A percentile compares a stretch with the other conserved stretches of the same genome.
Conservation (phyloP, 2,329 filamentous ascomycete species). For the Corynespora cassiicola region DNA sequence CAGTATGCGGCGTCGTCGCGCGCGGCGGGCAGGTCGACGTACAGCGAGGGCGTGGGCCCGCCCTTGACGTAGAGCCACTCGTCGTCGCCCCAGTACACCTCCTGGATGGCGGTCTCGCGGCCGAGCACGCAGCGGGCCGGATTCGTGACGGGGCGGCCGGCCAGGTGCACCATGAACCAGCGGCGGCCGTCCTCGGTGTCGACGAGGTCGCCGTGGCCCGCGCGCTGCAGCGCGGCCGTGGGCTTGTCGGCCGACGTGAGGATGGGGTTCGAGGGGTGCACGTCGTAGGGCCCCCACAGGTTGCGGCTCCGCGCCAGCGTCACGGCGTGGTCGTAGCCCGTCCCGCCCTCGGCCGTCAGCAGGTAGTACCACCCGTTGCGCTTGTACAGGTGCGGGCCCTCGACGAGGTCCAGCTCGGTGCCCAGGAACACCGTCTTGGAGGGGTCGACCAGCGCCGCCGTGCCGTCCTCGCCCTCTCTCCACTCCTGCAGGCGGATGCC, state of each 20-base stretch:
- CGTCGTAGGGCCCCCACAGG: conserved; percentile 51
- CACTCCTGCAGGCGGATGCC: conserved; percentile 67
- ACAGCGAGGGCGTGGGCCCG: conserved; percentile 55
- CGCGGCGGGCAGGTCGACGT: conserved; percentile 35
- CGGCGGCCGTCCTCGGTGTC: conserved; percentile 40
- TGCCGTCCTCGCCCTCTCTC: conserved; percentile 53
- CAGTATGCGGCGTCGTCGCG: conserved; percentile 39
- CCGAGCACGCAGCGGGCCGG: conserved; percentile 42
- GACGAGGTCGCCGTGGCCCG: conserved; percentile 46
- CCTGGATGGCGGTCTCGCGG: conserved; percentile 57
- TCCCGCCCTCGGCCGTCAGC: conserved; percentile 47
- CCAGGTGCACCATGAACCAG: conserved; percentile 43
- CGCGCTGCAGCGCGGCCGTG: conserved; percentile 37
- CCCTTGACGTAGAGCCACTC: conserved; percentile 69
- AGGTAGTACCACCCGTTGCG: conserved; percentile 45
- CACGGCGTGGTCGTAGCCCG: conserved; percentile 47
- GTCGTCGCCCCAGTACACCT: conserved; percentile 65
- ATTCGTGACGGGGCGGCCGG: conserved; percentile 41
- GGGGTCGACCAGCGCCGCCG: conserved; percentile 63
- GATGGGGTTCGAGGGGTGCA: conserved; percentile 49
- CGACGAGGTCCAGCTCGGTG: conserved; percentile 56
- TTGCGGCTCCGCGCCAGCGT: conserved; percentile 47
- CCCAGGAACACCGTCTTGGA: conserved; percentile 61
- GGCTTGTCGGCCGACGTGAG: conserved; percentile 48
- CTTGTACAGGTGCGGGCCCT: conserved; percentile 46